Evolutionary conservation across 305 asterid species (phyloP).

Genomic region (Fraxinus xanthoxyloides): DNA sequence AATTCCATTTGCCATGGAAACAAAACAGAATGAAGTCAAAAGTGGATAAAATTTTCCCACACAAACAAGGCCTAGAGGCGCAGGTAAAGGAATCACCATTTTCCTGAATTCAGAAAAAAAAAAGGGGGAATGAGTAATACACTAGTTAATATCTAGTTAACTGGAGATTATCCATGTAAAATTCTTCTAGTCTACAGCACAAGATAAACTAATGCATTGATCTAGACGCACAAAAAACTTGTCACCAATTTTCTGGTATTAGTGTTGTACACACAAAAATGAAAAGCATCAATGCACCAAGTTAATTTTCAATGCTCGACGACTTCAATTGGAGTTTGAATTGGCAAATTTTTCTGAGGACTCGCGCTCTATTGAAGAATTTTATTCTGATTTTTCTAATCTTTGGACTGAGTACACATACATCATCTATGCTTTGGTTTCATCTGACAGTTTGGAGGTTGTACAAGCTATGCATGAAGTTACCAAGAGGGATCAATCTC

Average conservation of each 20-base stretch:
- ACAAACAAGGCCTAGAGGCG: conserved; percentile 71
- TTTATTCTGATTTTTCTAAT: too few species aligned
- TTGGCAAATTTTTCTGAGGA: too few species aligned
- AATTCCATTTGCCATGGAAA: conserved; percentile 78
- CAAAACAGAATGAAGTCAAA: conserved; percentile 60
- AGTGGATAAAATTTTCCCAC: conserved; percentile 59
- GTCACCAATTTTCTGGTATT: neutral
- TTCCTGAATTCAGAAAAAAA: conserved; percentile 48
- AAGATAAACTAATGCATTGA: neutral
- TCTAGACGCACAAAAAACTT: neutral
- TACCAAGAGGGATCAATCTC: too few species aligned
- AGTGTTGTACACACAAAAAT: neutral
- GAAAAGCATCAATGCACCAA: neutral
- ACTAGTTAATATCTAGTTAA: neutral
- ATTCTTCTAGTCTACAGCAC: neutral
- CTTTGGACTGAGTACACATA: too few species aligned
- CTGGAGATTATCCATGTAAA: neutral
- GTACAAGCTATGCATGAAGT: too few species aligned
- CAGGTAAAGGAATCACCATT: conserved; percentile 84
- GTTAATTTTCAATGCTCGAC: neutral
- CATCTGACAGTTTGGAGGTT: too few species aligned
- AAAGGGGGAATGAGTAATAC: conserved; percentile 21
- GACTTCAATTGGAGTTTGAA: too few species aligned
- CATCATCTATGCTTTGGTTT: too few species aligned
- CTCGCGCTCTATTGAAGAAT: too few species aligned